A percentile compares a stretch with the other conserved stretches of the same genome.
Conservation (phyloP, 805 yeast genomes). For the Candida jianshihensis region DNA sequence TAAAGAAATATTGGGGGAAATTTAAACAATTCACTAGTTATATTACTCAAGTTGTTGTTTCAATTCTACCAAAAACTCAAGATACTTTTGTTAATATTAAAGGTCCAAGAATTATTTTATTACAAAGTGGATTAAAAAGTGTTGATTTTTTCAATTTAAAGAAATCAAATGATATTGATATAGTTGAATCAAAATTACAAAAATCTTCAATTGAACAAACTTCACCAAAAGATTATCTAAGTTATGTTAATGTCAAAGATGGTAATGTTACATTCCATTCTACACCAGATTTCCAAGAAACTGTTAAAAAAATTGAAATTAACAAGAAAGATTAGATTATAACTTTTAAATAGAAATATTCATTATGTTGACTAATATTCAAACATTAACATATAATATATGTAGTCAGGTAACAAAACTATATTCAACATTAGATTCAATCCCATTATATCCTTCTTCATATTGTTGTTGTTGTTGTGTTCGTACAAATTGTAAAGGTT, state of each 20-base stretch:
- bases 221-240: conserved; percentile 37
- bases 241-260: conserved; percentile 37
- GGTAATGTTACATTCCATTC: conserved; percentile 38
- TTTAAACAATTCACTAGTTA: neutral
- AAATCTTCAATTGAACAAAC: conserved; percentile 3
- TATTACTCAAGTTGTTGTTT: neutral
- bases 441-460: too few relatives aligned
- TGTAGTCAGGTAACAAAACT: too few relatives aligned
- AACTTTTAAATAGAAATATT: too few relatives aligned
- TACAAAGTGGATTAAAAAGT: conserved; percentile 13
- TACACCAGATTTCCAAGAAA: conserved; percentile 34
- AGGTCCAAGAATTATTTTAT: conserved; percentile 37
- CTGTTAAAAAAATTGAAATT: conserved; percentile 27
- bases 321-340: too few relatives aligned
- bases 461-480: too few relatives aligned
- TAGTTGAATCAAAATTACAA: conserved; percentile 6
- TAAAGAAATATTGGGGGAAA: conserved; percentile 2
- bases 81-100: conserved; percentile 36
- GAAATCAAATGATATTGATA: conserved; percentile 4
- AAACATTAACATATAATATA: too few relatives aligned
- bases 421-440: too few relatives aligned
- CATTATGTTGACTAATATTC: too few relatives aligned
- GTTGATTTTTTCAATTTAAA: neutral
- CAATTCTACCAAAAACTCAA: neutral
- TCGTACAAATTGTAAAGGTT: too few relatives aligned